Percentiles rank a stretch among this genome's conserved stretches.
Evolutionary conservation across 225 moss, liverwort and hornwort genomes (phyloP).

Genomic region (Thuidium tamariscinum): DNA sequence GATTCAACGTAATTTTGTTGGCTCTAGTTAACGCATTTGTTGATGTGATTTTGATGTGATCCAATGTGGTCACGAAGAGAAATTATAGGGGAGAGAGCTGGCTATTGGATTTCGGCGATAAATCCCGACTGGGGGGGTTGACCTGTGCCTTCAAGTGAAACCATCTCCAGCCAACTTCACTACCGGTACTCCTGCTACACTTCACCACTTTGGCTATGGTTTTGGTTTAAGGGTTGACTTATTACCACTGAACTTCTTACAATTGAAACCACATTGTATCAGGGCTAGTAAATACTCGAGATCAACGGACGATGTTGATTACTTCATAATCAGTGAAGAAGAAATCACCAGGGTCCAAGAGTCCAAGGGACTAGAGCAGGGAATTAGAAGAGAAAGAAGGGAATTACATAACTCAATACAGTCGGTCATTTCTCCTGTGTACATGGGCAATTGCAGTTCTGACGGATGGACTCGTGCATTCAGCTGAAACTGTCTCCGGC

Average conservation of each 20-base stretch:
- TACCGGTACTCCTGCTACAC: not conserved
- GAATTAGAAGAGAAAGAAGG: not conserved
- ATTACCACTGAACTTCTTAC: not conserved
- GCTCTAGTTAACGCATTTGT: not conserved
- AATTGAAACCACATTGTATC: not conserved
- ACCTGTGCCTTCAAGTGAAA: not conserved
- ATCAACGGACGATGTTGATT: not conserved
- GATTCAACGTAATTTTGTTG: not conserved
- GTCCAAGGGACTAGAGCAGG: not conserved
- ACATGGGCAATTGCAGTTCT: not conserved
- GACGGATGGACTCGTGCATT: not conserved
- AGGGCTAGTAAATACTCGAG: not conserved
- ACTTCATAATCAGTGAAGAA: not conserved
- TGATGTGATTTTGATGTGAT: slow-evolving; percentile 6
- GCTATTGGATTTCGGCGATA: not conserved
- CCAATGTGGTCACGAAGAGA: not conserved
- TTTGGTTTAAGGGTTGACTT: not conserved
- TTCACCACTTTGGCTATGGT: not conserved
- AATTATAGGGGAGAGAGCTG: not conserved
- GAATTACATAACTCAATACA: not conserved
- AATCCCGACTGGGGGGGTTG: not conserved
- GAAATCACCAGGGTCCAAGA: not conserved
- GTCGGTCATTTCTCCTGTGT: slow-evolving; percentile 8
- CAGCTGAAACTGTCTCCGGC: not conserved
- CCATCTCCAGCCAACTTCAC: not conserved